Evolutionary conservation across 371 early-diverging fungal species (phyloP), one percentile per base, ranked within the genome.

Genomic region (Chytridiales sp.): DNA sequence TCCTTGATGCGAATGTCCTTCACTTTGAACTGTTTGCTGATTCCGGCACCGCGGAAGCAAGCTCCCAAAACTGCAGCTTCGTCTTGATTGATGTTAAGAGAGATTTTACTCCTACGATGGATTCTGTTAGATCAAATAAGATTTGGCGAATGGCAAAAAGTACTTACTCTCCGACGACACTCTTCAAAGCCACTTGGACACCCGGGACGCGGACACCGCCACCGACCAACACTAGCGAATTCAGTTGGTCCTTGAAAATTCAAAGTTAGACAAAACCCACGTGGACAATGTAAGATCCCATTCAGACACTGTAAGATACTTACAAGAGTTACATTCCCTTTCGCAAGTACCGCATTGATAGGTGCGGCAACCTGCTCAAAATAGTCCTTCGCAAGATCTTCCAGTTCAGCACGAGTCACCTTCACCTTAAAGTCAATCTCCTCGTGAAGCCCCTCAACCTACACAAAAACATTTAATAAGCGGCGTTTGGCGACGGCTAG

Each of bases 31-130:
- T 88, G 90, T 56, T 87, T 84, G 69, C 91, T 91, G 38, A 92
- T 73, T 22, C 84, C 76, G 6, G 98, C 98, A 26, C 89, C 93
- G 56, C 86, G 87, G 79, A 93, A 92, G 8, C 87, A 92, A 42
- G 97, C 96, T 46, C 90, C 89, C 68, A 94, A 72, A n/a, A 93
- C 97, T 36, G 91, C 92, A 15, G 97, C 95, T 74, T 98, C 98
- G 66, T 98, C 98, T 31, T 83, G 89, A 65, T 98, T 95, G 27
- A 98, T 86, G 59, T 91, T 93, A 76, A 90, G 84, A 36, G 95
- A 92, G 61, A 98, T 87, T 74, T 88, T 92, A 61, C 85, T 86
- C 56, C 83, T 83, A 52, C 43, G 22, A 8, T 24, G 36, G 9
- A 17, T 32, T 0, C 34, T 1, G 15, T 15, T 26, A 55, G 11